Evolutionary conservation across 2,329 filamentous ascomycete species (phyloP), one percentile per base, ranked within the genome.

Genomic region (Cladophialophora carrionii): DNA sequence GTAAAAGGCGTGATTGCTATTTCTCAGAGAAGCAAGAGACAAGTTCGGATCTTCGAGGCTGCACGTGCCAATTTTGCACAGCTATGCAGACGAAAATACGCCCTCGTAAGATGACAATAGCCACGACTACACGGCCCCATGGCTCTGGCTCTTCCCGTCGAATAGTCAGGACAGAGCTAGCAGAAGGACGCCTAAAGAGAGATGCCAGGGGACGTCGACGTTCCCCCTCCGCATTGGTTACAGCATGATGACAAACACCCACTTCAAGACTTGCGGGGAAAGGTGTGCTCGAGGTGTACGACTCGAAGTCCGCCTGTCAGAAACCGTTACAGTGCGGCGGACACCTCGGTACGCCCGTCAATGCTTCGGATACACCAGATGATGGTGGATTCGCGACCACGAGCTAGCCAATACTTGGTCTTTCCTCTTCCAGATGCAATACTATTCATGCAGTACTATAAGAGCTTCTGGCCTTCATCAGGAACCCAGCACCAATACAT

Each of bases 1-100:
- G 20, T 26, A 41, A 17, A 63, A 41, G 53, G 57, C 24, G 17
- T 64, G 60, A 65, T 8, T 37, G 22, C 9, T 17, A 17, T 34
- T 37, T 22, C 9, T n/a, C 2, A 29, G 6, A 43, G 37, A 14
- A 43, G 17, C 17, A n/a, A 6, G 17, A 43, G 37, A 41, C 4
- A 14, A 43, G n/a, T 20, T 43, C 37, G 7, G 5, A 43, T 43
- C 17, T 20, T 43, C 17, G 17, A n/a, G 37, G 37, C 37, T n/a
- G 7, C 3, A 7, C 14, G 14, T 43, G 37, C 17, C 37, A 43
- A 43, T 6, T 20, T 43, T 43, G 37, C 37, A 43, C 5, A n/a
- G 37, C 37, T 43, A 8, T n/a, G 37, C 37, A 43, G 5, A 43
- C 37, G 2, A 41, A n/a, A 6, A 2, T 5, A 4, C 14, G 34